These are phyloP conservation scores for Hypoxylon sp. DNA, from an alignment of 2,329 filamentous ascomycete species.

Conservation along the genomic window DNA sequence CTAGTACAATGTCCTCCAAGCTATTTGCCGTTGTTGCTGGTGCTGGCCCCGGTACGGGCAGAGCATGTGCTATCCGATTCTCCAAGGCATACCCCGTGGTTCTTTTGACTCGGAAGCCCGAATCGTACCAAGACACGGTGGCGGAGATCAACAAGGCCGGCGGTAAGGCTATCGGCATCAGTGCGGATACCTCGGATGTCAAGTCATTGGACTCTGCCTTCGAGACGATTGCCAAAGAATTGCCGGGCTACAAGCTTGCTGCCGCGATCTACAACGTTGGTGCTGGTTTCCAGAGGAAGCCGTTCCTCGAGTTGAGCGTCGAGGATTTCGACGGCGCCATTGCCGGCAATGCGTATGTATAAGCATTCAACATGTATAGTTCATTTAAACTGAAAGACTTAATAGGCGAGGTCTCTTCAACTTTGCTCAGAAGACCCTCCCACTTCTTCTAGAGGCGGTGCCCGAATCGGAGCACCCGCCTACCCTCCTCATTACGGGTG, in stretches of 20 bases:
- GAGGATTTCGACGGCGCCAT: slow-evolving; percentile 66
- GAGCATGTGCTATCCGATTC: slow-evolving; percentile 70
- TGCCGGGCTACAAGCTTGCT: slow-evolving; percentile 68
- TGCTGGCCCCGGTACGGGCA: slow-evolving; percentile 77
- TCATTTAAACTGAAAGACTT: slow-evolving; percentile 32
- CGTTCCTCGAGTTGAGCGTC: slow-evolving; percentile 70
- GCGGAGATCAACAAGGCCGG: slow-evolving; percentile 77
- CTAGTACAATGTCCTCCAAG: slow-evolving; percentile 55
- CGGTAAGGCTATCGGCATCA: slow-evolving; percentile 79
- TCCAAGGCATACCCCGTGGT: slow-evolving; percentile 79
- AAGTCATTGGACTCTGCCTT: slow-evolving; percentile 67
- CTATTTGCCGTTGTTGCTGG: slow-evolving; percentile 80
- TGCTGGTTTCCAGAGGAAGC: slow-evolving; percentile 65
- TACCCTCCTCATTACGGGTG: slow-evolving; percentile 81
- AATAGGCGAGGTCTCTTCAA: slow-evolving; percentile 74
- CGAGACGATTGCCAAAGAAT: slow-evolving; percentile 71
- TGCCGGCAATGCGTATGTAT: slow-evolving; percentile 65
- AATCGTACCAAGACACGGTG: slow-evolving; percentile 76
- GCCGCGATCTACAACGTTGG: slow-evolving; percentile 81
- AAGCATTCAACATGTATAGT: slow-evolving; percentile 1
- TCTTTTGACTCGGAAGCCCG: slow-evolving; percentile 77
- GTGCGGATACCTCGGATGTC: slow-evolving; percentile 72
- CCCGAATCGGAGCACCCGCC: slow-evolving; percentile 70
- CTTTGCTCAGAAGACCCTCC: slow-evolving; percentile 76
- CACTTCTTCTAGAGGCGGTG: slow-evolving; percentile 73